Evolutionary conservation across 768 basidiomycete species (phyloP).

Genomic region (Porpolomopsis calyptriformis): DNA sequence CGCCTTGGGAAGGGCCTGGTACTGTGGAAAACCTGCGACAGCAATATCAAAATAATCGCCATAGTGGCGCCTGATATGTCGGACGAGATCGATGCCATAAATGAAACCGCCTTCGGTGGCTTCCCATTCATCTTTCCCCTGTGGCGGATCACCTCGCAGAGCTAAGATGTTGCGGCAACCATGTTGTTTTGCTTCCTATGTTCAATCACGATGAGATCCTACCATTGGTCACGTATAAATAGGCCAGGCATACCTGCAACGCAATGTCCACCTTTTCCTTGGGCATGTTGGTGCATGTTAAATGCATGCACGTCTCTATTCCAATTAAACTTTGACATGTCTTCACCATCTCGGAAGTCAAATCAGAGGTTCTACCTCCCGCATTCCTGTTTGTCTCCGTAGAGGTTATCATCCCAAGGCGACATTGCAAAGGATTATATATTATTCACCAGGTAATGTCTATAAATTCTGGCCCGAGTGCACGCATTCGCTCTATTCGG

Average conservation of each 20-base stretch:
- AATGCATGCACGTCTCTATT: slow-evolving; percentile 95
- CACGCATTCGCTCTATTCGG: slow-evolving; percentile 97
- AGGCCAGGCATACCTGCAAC: slow-evolving; percentile 36
- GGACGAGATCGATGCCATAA: slow-evolving; percentile 86
- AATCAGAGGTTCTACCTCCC: slow-evolving; percentile 87
- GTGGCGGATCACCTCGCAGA: slow-evolving; percentile 84
- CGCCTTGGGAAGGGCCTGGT: slow-evolving; percentile 59
- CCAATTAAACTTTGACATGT: slow-evolving; percentile 90
- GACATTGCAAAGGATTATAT: background rate
- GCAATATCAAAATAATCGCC: slow-evolving; percentile 95
- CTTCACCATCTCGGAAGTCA: slow-evolving; percentile 90
- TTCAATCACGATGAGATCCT: background rate
- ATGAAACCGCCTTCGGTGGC: slow-evolving; percentile 84
- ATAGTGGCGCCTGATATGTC: slow-evolving; percentile 71
- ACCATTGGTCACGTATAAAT: background rate
- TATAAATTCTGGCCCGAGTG: slow-evolving; percentile 91
- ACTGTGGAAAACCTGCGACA: slow-evolving; percentile 87
- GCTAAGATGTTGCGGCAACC: slow-evolving; percentile 93
- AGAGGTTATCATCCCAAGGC: background rate
- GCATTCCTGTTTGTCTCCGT: slow-evolving; percentile 62
- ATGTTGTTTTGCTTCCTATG: slow-evolving; percentile 75
- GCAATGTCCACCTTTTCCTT: slow-evolving; percentile 89
- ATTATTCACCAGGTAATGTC: slow-evolving; percentile 88
- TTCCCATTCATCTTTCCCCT: slow-evolving; percentile 85
- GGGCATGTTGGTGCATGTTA: slow-evolving; percentile 99